phyloP scores from a whole-genome alignment of 352 stramenopile species.

The Phytophthora idaei region DNA sequence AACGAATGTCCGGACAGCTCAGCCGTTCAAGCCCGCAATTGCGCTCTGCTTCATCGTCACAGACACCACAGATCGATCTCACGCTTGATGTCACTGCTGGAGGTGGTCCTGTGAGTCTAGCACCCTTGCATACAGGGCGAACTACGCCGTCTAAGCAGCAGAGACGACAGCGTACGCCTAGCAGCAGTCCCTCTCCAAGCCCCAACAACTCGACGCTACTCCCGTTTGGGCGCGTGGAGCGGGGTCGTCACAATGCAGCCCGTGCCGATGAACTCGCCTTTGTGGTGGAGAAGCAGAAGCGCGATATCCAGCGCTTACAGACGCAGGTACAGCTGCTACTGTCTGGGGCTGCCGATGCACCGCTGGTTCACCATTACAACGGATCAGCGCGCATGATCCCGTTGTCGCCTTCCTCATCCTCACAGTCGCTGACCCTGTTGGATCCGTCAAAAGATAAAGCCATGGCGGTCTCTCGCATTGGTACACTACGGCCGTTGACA shows the following conservation, averaged over 20 bases:
- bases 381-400: constrained; percentile 7
- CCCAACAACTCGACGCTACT: constrained; percentile 31
- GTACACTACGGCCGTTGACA: constrained; percentile 34
- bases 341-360: constrained; percentile 36
- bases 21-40: constrained; percentile 49
- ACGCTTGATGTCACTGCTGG: constrained; percentile 25
- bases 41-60: constrained; percentile 22
- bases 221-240: constrained; percentile 58
- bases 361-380: constrained; percentile 11
- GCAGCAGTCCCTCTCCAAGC: constrained; percentile 18
- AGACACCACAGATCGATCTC: constrained; percentile 24
- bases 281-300: constrained; percentile 62
- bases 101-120: constrained; percentile 24
- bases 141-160: constrained; percentile 37
- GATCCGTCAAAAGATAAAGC: constrained; percentile 1
- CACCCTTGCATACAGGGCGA: constrained; percentile 33
- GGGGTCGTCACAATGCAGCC: constrained; percentile 20
- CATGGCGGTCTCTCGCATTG: constrained; percentile 29
- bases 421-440: constrained; percentile 11
- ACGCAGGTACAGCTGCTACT: constrained; percentile 70
- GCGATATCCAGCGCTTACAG: constrained; percentile 74
- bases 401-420: constrained; percentile 13
- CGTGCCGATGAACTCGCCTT: constrained; percentile 51
- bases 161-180: constrained; percentile 26
- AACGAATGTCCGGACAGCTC: constrained; percentile 2